These are phyloP conservation scores for Cystofilobasidium capitatum DNA, from an alignment of 768 basidiomycete species.

Conservation along the genomic window DNA sequence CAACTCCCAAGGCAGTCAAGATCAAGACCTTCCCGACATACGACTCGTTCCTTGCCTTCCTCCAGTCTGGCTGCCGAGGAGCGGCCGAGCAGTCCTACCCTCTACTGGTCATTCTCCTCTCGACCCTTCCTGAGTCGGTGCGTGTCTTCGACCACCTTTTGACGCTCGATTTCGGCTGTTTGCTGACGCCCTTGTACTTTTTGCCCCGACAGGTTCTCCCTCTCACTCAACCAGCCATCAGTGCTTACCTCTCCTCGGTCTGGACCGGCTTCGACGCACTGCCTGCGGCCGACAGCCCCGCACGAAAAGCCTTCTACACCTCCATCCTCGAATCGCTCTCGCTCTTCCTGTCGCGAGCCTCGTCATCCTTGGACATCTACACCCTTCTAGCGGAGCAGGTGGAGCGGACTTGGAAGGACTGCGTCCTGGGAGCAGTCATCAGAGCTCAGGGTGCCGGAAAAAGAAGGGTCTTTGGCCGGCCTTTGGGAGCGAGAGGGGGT, in stretches of 20 bases:
- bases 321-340: constrained; percentile 61
- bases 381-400: constrained; percentile 41
- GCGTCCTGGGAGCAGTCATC: constrained; percentile 32
- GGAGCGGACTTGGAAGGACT: constrained; percentile 39
- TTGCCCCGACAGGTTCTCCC: constrained; percentile 35
- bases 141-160: not conserved
- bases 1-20: not conserved
- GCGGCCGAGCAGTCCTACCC: constrained; percentile 73
- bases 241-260: constrained; percentile 59
- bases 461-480: not conserved
- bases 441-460: not conserved
- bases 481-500: not conserved
- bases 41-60: constrained; percentile 64
- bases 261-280: constrained; percentile 57
- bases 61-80: constrained; percentile 68
- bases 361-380: not conserved
- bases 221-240: constrained; percentile 38
- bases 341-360: constrained; percentile 45
- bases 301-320: constrained; percentile 54
- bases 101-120: constrained; percentile 64
- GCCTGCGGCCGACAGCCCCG: constrained; percentile 50
- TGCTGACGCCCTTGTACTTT: not conserved
- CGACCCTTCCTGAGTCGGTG: constrained; percentile 64
- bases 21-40: constrained; percentile 43
- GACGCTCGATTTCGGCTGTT: not conserved